Evolutionary conservation across 352 stramenopile species (phyloP), one percentile per base, ranked within the genome.

Genomic region (Phytophthora hibernalis): DNA sequence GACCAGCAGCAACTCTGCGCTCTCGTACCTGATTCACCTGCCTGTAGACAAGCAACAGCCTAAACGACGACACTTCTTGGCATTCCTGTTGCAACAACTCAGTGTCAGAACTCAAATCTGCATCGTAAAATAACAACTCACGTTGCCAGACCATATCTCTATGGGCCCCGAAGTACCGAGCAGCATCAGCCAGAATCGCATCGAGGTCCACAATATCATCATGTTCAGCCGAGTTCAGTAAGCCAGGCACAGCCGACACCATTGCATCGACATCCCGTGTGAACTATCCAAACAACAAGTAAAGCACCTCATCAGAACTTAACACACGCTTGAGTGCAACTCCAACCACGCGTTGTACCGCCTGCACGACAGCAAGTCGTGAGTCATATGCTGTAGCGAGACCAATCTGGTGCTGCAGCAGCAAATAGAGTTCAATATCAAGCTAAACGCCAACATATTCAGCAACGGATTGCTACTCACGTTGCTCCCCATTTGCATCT

Each of bases 401-500:
- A 37, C 74, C 67, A 22, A 89, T 73, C 51, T 76, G 61, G 37
- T 89, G 80, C 77, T 86, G 48, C 26, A 69, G 31, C 5, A 53
- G 18, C 20, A 42, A 62, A 30, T 8, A 52, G 22, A 24, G 51
- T n/a, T 55, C 7, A n/a, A 13, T 13, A 9, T 52, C 45, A 71
- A 48, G 31, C 40, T 38, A 50, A 3, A 16, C 21, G 20, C 12
- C 16, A 58, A 12, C 20, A 37, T 13, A 42, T 42, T 18, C 33
- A 49, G 2, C 31, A 35, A 16, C n/a, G 37, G 22, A 11, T 52
- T 42, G 20, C 13, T 9, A 68, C 49, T 55, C 49, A 88, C 79
- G 43, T 77, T 66, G 24, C 11, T 45, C 40, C 66, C 66, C 77
- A 88, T 88, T 64, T 85, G 75, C 37, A 82, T 65, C 44, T 88